A percentile compares a stretch with the other conserved stretches of the same genome.
These are phyloP conservation scores for Laetiporus sulphureus DNA, from an alignment of 1,284 basidiomycete species.

Conservation along the genomic window DNA sequence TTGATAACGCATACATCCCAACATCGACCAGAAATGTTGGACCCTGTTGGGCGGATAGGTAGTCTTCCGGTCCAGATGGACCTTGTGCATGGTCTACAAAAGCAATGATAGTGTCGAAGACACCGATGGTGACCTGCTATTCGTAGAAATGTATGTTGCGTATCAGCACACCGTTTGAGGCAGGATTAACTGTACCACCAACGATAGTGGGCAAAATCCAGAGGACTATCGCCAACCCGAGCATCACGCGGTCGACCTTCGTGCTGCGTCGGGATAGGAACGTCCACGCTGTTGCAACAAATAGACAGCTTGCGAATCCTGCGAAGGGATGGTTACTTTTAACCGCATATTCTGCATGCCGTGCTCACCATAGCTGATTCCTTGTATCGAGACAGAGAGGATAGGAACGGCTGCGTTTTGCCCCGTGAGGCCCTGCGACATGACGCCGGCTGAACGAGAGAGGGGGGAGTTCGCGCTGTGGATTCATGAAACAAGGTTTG, in stretches of 20 bases:
- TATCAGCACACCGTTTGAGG: background rate
- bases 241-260: background rate
- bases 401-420: no score
- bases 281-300: conserved; percentile 4
- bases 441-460: no score
- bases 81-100: conserved; percentile 6
- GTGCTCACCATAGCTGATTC: conserved; percentile 5
- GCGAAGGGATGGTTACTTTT: background rate
- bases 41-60: conserved; percentile 1
- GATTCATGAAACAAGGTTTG: no score
- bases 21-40: conserved; percentile 1
- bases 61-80: conserved; percentile 1
- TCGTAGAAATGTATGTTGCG: background rate
- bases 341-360: background rate
- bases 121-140: conserved; percentile 4
- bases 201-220: conserved; percentile 4
- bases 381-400: background rate
- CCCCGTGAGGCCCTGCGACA: no score
- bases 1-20: conserved; percentile 1
- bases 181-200: no score
- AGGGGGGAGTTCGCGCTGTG: no score
- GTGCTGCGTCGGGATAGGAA: background rate
- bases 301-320: conserved; percentile 5
- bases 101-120: conserved; percentile 1
- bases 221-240: background rate